Conservation (phyloP, 2,329 filamentous ascomycete genomes). For the Venturia aucupariae region DNA sequence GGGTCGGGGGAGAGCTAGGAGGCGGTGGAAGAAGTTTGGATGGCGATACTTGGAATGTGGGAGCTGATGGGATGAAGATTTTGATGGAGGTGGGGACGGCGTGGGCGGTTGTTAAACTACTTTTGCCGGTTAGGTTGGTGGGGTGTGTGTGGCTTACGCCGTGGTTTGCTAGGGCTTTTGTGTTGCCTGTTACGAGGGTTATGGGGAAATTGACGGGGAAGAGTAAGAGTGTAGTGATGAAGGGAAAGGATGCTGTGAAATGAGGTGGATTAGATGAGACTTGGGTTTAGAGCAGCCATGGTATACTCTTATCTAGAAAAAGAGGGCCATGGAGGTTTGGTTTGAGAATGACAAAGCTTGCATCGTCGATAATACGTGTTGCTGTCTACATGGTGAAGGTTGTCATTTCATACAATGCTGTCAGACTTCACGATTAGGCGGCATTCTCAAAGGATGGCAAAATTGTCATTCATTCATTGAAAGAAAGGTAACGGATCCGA, state of each 20-base stretch:
- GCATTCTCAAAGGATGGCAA: too few species aligned
- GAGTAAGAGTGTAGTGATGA: neutral
- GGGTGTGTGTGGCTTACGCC: slow-evolving; percentile 82
- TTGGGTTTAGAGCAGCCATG: too few species aligned
- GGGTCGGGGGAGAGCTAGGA: slow-evolving; percentile 27
- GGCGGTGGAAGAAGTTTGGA: slow-evolving; percentile 24
- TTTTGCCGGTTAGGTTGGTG: slow-evolving; percentile 68
- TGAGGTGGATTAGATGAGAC: neutral
- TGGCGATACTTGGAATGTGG: slow-evolving; percentile 31
- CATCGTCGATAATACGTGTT: too few species aligned
- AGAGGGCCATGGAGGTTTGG: too few species aligned
- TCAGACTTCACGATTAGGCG: too few species aligned
- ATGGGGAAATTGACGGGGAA: slow-evolving; percentile 4
- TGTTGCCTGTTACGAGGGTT: slow-evolving; percentile 33
- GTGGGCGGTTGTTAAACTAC: slow-evolving; percentile 79
- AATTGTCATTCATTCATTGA: too few species aligned
- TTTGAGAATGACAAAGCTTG: too few species aligned
- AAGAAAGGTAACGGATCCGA: too few species aligned
- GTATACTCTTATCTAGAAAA: too few species aligned
- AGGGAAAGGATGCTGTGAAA: neutral
- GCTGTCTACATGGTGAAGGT: too few species aligned
- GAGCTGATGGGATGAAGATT: slow-evolving; percentile 41
- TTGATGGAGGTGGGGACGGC: slow-evolving; percentile 70
- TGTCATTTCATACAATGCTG: too few species aligned
- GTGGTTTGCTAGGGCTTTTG: slow-evolving; percentile 69